phyloP scores from a whole-genome alignment of 805 yeast genomes.

The Lipomyces spencermartinsiae region DNA sequence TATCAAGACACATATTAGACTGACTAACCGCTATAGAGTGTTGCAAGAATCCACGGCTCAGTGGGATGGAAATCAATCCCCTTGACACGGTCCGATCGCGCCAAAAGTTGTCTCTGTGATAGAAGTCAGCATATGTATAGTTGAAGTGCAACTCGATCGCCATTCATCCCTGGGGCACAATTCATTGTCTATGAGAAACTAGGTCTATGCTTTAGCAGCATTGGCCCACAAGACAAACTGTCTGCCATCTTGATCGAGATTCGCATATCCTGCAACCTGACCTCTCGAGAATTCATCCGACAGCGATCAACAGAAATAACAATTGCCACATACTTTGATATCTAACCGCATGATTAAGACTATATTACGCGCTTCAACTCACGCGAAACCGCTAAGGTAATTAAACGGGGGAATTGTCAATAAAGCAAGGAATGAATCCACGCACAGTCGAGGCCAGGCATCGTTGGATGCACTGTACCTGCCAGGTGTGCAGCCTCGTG shows the following conservation, averaged over 20 bases:
- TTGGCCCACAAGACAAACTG: not conserved
- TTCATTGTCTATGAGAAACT: not conserved
- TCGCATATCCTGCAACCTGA: not conserved
- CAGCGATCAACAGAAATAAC: not conserved
- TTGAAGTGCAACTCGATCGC: too few relatives aligned
- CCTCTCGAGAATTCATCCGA: not conserved
- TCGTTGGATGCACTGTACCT: too few relatives aligned
- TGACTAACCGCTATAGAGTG: conserved; percentile 43
- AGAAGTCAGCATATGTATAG: conserved; percentile 1
- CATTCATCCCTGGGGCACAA: not conserved
- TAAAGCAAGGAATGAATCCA: too few relatives aligned
- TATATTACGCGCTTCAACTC: not conserved
- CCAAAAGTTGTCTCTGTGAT: conserved; percentile 62
- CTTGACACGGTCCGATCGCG: conserved; percentile 95
- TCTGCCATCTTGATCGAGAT: not conserved
- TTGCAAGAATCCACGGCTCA: conserved; percentile 79
- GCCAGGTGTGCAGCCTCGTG: not conserved
- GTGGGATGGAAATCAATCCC: conserved; percentile 98
- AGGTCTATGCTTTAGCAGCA: not conserved
- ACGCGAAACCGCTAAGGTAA: not conserved
- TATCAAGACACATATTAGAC: not conserved
- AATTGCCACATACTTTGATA: conserved; percentile 49
- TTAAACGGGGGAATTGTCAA: not conserved
- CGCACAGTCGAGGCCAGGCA: too few relatives aligned
- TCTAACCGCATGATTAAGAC: conserved; percentile 54